Percentiles rank a stretch among this genome's conserved stretches.
Evolutionary conservation across 495 filamentous ascomycete species (phyloP).

Genomic region (Tuber aestivum): DNA sequence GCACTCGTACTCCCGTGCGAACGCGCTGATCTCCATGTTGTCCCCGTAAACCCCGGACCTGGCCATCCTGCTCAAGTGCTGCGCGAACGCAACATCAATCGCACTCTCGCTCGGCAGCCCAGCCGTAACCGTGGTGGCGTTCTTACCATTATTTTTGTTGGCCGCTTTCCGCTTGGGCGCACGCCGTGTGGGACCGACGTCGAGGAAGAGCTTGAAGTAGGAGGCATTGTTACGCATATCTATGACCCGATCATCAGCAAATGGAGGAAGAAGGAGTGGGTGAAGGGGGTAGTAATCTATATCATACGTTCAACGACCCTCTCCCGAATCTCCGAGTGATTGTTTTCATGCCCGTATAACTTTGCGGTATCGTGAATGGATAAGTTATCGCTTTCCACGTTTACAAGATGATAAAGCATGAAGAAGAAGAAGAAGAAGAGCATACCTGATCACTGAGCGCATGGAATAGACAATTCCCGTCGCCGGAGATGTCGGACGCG

Average conservation of each 20-base stretch:
- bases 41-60: slow-evolving; percentile 62
- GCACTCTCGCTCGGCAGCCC: slow-evolving; percentile 50
- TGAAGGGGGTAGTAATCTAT: neutral
- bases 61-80: slow-evolving; percentile 57
- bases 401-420: neutral
- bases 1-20: slow-evolving; percentile 56
- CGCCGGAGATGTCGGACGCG: slow-evolving; percentile 49
- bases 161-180: slow-evolving; percentile 51
- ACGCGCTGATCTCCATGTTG: slow-evolving; percentile 66
- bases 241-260: slow-evolving; percentile 4
- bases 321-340: slow-evolving; percentile 56
- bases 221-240: slow-evolving; percentile 57
- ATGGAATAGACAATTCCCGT: slow-evolving; percentile 71
- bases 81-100: slow-evolving; percentile 58
- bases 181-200: slow-evolving; percentile 48
- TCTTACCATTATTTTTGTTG: slow-evolving; percentile 35
- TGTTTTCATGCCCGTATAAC: slow-evolving; percentile 58
- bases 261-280: neutral
- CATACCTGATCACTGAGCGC: slow-evolving; percentile 63
- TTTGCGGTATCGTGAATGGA: neutral
- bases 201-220: slow-evolving; percentile 64
- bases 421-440: neutral
- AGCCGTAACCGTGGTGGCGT: neutral
- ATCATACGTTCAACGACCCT: slow-evolving; percentile 51
- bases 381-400: neutral